Base-by-base conservation (phyloP, 2,329 filamentous ascomycete species). In the Mollisia scopiformis region DNA sequence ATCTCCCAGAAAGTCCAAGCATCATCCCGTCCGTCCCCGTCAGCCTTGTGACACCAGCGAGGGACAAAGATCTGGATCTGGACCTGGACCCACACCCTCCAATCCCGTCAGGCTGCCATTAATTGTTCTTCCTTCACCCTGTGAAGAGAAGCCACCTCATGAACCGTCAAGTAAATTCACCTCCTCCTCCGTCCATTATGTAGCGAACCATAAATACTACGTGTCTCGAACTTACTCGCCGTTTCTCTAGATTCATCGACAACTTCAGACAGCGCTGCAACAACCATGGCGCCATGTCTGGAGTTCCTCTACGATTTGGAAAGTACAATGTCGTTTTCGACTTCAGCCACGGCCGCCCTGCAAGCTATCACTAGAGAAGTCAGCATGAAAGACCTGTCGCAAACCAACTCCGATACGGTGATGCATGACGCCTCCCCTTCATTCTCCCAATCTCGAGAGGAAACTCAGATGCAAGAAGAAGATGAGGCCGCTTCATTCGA, bases 131-230 rank as follows among this genome's bases (percentile, higher is more conserved):
- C 2, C 3, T 19, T n/a, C 25, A 14, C 43, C 5, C 21, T 13
- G 4, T 27, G 16, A 16, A 25, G 43, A 25, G n/a, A 13, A 47
- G 43, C 23, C 25, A 27, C 43, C 43, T 47, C 39, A 43, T 19
- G 39, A 43, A 43, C 6, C n/a, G n/a, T 43, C 39, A 43, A 47
- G 43, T 47, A 47, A 43, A 47, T 47, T 47, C 43, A 47, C 43
- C 39, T 43, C 11, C n/a, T n/a, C n/a, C n/a, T n/a, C n/a, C n/a
- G n/a, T n/a, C n/a, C 23, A 19, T 23, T 13, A 47, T 27, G 23
- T 28, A 11, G 25, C 21, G 8, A n/a, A n/a, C n/a, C n/a, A 47
- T 47, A 28, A 47, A 28, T 27, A 43, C 23, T 7, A 47, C 23
- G 23, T 28, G 43, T 28, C 43, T 25, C 25, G 28, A 28, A 47